phyloP scores from a whole-genome alignment of 805 yeast species.

The Starmerella davenportii region DNA sequence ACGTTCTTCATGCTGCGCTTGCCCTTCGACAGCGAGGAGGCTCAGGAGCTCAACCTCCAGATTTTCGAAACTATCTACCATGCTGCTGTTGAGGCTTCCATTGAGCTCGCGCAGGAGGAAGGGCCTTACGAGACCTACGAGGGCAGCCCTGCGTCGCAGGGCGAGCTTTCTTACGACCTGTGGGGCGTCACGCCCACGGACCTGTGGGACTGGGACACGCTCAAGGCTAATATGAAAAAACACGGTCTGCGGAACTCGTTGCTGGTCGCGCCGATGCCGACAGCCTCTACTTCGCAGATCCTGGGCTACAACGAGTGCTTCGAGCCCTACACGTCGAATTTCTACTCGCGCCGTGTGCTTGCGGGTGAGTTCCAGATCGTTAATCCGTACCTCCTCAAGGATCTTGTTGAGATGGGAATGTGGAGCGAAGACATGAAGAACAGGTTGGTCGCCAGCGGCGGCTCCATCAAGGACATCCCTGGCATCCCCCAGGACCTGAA shows the following conservation, averaged over 20 bases:
- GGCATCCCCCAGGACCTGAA: constrained; percentile 60
- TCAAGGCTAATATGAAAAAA: constrained; percentile 40
- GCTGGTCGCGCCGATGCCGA: constrained; percentile 75
- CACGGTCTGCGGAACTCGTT: constrained; percentile 76
- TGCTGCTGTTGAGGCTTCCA: constrained; percentile 74
- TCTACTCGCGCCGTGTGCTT: constrained; percentile 74
- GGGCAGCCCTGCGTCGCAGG: constrained; percentile 85
- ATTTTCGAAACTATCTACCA: constrained; percentile 93
- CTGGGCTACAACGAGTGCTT: constrained; percentile 88
- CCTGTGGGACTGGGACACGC: constrained; percentile 69
- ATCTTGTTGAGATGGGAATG: constrained; percentile 59
- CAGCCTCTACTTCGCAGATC: constrained; percentile 93
- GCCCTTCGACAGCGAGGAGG: constrained; percentile 73
- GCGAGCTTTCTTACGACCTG: constrained; percentile 67
- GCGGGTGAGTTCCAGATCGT: constrained; percentile 92
- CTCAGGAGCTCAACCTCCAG: constrained; percentile 56
- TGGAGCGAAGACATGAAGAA: constrained; percentile 74
- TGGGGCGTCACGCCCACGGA: constrained; percentile 70
- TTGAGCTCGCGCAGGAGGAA: constrained; percentile 50
- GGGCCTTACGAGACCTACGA: constrained; percentile 59
- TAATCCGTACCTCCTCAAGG: constrained; percentile 68
- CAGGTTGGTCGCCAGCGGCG: constrained; percentile 54
- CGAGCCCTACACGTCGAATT: constrained; percentile 88
- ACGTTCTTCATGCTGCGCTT: constrained; percentile 59
- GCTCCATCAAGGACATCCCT: constrained; percentile 66